Base-by-base conservation (phyloP, 1,284 basidiomycete genomes). In the Schizophyllum amplum region DNA sequence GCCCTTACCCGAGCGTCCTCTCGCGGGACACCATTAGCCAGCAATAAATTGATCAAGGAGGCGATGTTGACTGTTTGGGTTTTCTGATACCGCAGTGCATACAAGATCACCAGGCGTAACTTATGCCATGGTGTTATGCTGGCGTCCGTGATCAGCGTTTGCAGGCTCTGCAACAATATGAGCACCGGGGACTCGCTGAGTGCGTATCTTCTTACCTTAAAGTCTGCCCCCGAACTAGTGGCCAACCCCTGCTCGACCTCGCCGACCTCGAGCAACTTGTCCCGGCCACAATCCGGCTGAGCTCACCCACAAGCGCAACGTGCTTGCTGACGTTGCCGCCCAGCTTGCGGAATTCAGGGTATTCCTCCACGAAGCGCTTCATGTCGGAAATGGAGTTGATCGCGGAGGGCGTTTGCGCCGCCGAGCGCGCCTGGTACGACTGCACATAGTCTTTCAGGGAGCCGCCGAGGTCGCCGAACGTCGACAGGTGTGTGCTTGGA, bases 321-420 rank as follows among this genome's bases (percentile, higher is more conserved):
- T 99, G 97, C 72, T 99, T 99, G 72, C 90, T 94, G 26, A 99
- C 97, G 70, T 99, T 99, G 22, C 95, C 95, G 3, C 97, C 94
- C 26, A 99, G 79, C 67, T 95, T 95, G 63, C 88, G 81, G 69
- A 99, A 98, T 71, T 99, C 97, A 1, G 97, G 97, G 72, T 98
- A 99, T 65, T 98, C 95, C 69, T 99, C 97, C 2, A 99, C 91
- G 66, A 99, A 99, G 21, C 84, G 84, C 70, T 98, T 98, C 95
- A 98, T 98, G 67, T 99, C 97, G 6, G 87, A 76, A 58, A 99
- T 94, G 0, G 96, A 98, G 69, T 98, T 96, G 64, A 99, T 98
- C 20, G 90, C 79, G 11, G 84, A 83, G 1, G 90, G 85, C 1
- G 84, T 82, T 58, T 91, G 83, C 1, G 88, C 85, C 22, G 90